Conservation (phyloP, 2,329 filamentous ascomycete genomes). For the Calonectria hawksworthii region DNA sequence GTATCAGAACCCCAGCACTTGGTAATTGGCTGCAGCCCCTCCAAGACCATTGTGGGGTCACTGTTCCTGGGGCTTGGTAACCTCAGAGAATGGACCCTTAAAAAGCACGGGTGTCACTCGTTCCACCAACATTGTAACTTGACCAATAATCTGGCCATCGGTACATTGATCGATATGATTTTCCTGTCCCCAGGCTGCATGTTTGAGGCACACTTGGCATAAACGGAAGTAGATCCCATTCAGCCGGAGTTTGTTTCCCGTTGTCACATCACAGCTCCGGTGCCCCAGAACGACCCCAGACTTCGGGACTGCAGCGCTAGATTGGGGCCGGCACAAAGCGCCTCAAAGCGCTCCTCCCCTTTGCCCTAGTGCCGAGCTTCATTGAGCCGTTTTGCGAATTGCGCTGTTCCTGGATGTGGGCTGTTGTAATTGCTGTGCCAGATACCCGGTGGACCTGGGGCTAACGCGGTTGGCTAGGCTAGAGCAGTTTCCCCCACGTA, state of each 20-base stretch:
- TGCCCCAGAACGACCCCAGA: constrained; percentile 22
- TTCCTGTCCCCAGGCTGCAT: not conserved
- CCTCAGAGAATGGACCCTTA: not conserved
- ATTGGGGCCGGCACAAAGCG: constrained; percentile 9
- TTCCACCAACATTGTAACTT: not conserved
- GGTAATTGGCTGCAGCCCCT: not conserved
- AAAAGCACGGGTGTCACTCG: not conserved
- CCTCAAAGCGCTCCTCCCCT: constrained; percentile 16
- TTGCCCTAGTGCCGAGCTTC: constrained; percentile 35
- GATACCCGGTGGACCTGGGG: constrained; percentile 19
- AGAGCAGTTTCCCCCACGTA: constrained; percentile 29
- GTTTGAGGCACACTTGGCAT: not conserved
- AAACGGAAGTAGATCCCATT: not conserved
- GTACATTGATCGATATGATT: not conserved
- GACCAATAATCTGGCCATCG: not conserved
- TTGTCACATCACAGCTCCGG: not conserved
- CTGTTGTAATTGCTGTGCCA: not conserved
- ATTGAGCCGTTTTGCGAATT: not conserved
- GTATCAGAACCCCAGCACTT: not conserved
- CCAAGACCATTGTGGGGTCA: not conserved
- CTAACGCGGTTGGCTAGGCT: constrained; percentile 29
- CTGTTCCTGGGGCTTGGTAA: not conserved
- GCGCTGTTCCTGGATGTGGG: not conserved
- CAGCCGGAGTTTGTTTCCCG: not conserved
- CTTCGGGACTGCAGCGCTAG: not conserved